Conservation (phyloP, 2,329 filamentous ascomycete genomes). For the Tympanopsis confertula region DNA sequence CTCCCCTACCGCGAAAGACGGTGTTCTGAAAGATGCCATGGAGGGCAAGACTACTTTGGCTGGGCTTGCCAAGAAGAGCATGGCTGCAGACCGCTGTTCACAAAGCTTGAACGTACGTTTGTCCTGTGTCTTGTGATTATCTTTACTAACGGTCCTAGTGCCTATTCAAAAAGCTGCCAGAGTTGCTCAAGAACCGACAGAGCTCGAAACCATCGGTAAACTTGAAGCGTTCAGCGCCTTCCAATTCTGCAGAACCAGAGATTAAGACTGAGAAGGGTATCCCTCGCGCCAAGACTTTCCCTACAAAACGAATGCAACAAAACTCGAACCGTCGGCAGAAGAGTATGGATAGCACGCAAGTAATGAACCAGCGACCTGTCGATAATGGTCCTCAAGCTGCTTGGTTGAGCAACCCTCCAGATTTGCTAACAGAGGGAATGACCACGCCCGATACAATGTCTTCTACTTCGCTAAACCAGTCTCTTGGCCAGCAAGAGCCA, state of each 20-base stretch:
- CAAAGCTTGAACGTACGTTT: neutral
- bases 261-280: neutral
- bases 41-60: neutral
- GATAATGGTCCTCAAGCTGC: neutral
- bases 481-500: neutral
- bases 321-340: too few relatives aligned
- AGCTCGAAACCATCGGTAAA: neutral
- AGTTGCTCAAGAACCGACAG: neutral
- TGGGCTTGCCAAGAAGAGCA: neutral
- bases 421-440: neutral
- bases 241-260: neutral
- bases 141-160: neutral
- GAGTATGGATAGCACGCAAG: too few relatives aligned
- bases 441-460: neutral
- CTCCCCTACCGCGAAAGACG: conserved; percentile 28
- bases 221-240: neutral
- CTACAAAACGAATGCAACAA: neutral
- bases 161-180: neutral
- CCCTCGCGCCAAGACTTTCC: neutral
- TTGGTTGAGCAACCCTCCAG: neutral
- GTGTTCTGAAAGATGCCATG: conserved; percentile 1
- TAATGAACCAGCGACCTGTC: too few relatives aligned
- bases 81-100: neutral
- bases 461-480: neutral
- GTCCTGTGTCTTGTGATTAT: neutral